A percentile compares a stretch with the other conserved stretches of the same genome.
These are phyloP conservation scores for Patellifolia procumbens DNA, from an alignment of 179 eudicot species.

Conservation along the genomic window DNA sequence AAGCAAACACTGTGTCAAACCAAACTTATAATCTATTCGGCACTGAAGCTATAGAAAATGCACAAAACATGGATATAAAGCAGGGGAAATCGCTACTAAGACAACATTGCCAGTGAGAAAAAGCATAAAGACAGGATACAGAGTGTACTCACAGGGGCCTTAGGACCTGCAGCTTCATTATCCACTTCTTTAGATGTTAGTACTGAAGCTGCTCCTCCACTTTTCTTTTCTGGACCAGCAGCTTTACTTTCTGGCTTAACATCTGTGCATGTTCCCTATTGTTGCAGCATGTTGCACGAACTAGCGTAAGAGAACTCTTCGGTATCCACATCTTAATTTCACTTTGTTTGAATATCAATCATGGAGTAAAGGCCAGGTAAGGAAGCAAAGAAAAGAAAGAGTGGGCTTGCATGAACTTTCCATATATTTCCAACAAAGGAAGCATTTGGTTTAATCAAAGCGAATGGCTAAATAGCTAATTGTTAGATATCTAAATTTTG, in stretches of 20 bases:
- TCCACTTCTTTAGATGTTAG: slow-evolving; percentile 46
- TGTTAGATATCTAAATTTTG: too few species aligned
- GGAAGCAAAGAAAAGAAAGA: too few species aligned
- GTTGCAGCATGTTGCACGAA: slow-evolving; percentile 17
- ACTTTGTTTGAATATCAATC: too few species aligned
- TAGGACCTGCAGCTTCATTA: slow-evolving; percentile 33
- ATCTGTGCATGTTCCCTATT: slow-evolving; percentile 38
- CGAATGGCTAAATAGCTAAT: too few species aligned
- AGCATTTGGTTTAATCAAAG: too few species aligned
- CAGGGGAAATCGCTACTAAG: not conserved
- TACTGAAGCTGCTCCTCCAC: slow-evolving; percentile 42
- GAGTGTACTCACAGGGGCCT: slow-evolving; percentile 32
- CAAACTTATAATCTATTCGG: not conserved
- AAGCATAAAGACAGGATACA: too few species aligned
- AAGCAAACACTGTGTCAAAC: not conserved
- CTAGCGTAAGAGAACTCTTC: not conserved
- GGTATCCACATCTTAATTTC: not conserved
- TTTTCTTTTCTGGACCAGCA: slow-evolving; percentile 44
- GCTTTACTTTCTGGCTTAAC: slow-evolving; percentile 54
- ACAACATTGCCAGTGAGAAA: not conserved
- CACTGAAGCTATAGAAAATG: not conserved
- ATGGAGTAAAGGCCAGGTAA: too few species aligned
- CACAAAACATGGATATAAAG: not conserved
- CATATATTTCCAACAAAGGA: too few species aligned
- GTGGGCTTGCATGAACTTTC: too few species aligned